Conservation (phyloP, 2,329 filamentous ascomycete species). For the Stagonosporopsis rhizophila region DNA sequence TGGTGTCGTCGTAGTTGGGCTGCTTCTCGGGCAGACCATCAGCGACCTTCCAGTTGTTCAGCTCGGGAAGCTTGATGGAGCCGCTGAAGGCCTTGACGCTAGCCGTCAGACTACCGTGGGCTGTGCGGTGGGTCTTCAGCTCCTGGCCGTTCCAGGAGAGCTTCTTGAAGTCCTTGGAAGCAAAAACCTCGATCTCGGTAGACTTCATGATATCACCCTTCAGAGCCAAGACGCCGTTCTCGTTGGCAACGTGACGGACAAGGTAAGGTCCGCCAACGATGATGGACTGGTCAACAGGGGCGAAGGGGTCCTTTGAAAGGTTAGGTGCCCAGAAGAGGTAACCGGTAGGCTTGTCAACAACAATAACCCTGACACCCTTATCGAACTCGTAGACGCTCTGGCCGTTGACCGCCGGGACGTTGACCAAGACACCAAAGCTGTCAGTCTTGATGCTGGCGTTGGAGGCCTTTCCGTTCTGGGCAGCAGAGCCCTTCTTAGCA, state of each 20-base stretch:
- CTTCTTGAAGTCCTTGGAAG: slow-evolving; percentile 31
- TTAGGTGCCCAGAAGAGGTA: slow-evolving; percentile 52
- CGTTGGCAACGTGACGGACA: slow-evolving; percentile 40
- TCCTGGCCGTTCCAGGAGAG: slow-evolving; percentile 50
- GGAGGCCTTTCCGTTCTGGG: slow-evolving; percentile 51
- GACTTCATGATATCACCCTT: slow-evolving; percentile 47
- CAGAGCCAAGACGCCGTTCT: slow-evolving; percentile 37
- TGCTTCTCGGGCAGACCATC: slow-evolving; percentile 60
- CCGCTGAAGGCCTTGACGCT: slow-evolving; percentile 33
- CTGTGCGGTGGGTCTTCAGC: slow-evolving; percentile 38
- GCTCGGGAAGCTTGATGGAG: slow-evolving; percentile 48
- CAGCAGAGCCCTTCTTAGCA: slow-evolving; percentile 47
- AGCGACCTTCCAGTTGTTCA: slow-evolving; percentile 57
- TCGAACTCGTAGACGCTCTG: slow-evolving; percentile 47
- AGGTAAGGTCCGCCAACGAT: slow-evolving; percentile 53
- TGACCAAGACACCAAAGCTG: slow-evolving; percentile 44
- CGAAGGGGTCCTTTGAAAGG: slow-evolving; percentile 48
- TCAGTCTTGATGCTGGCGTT: slow-evolving; percentile 54
- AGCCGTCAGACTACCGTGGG: slow-evolving; percentile 49
- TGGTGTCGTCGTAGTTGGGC: slow-evolving; percentile 53
- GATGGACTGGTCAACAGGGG: slow-evolving; percentile 49
- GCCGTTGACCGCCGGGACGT: slow-evolving; percentile 42
- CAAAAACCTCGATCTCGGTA: slow-evolving; percentile 50
- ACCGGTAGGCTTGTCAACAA: slow-evolving; percentile 48
- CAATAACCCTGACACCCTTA: slow-evolving; percentile 46